Evolutionary conservation across 495 filamentous ascomycete genomes (phyloP), one percentile per base, ranked within the genome.

Genomic region (Xylaria curta): DNA sequence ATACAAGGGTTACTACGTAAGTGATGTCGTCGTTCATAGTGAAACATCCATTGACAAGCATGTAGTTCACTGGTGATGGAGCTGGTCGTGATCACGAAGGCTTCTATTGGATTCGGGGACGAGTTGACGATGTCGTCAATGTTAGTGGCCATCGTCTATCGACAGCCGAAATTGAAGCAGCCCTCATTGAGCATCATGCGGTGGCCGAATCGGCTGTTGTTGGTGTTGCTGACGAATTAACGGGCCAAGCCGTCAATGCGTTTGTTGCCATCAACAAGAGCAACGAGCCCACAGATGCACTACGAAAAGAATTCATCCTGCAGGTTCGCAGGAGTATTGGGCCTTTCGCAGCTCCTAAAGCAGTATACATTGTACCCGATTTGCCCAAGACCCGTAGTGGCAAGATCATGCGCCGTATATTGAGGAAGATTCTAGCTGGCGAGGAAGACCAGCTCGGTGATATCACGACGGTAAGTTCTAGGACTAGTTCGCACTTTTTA

Each of bases 81-180:
- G 96, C 97, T 69, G 97, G 93, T 73, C 92, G 97, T 77, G 96
- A 99, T 81, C 93, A 97, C 82, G 97, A 99, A 74, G 96, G 96
- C 64, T 98, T 98, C 86, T 98, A 98, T 89, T 98, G 97, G 97
- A 98, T 99, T 82, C 94, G 97, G 69, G 97, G 96, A 61, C 94
- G 96, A 84, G 96, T 98, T 38, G 96, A 99, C 78, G 96, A 99
- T 76, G 96, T 98, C 68, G 95, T 99, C 78, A 99, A 98, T 80
- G 96, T 99, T 63, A 94, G 91, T 72, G 96, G 96, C 40, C 97
- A 99, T 80, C 90, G 96, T 80, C 87, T 99, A 56, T 98, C 95
- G 15, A 99, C 97, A 21, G 96, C 96, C 58, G 96, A 99, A 82
- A 98, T 99, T 72, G 96, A 99, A 83, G 96, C 96, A 40, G 96